Evolutionary conservation across 805 yeast genomes (phyloP).

Genomic region (Isabelozyma rhagii): DNA sequence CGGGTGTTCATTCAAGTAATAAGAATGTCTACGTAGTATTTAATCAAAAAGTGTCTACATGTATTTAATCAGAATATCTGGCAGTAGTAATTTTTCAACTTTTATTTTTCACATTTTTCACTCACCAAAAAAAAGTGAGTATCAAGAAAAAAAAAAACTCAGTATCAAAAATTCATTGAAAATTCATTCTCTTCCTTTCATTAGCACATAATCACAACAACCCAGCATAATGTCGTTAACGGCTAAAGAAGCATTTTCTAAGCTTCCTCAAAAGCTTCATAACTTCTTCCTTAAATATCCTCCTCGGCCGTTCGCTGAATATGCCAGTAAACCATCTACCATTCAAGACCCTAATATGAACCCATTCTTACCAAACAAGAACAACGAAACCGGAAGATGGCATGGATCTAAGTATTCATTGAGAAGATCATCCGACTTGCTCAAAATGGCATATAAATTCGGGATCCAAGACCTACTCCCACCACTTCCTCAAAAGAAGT

Average conservation of each 20-base stretch:
- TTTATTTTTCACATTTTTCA: neutral
- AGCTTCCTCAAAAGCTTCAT: constrained; percentile 68
- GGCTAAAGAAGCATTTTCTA: constrained; percentile 46
- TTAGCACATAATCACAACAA: neutral
- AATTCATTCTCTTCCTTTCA: neutral
- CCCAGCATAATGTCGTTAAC: constrained; percentile 21
- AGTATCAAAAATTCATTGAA: neutral
- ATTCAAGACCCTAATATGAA: constrained; percentile 70
- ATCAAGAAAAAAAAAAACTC: neutral
- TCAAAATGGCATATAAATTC: constrained; percentile 74
- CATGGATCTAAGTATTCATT: constrained; percentile 77
- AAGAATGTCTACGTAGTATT: too few relatives aligned
- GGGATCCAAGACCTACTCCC: constrained; percentile 84
- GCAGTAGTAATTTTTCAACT: neutral
- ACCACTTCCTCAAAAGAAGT: constrained; percentile 57
- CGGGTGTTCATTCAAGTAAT: too few relatives aligned
- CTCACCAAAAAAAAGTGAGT: neutral
- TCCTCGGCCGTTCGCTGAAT: constrained; percentile 72
- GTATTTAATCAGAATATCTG: neutral
- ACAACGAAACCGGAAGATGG: constrained; percentile 74
- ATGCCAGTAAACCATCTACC: constrained; percentile 61
- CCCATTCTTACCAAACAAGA: constrained; percentile 83
- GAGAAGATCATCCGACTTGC: constrained; percentile 79
- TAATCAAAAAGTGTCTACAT: neutral
- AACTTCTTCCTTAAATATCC: constrained; percentile 80